phyloP scores from a whole-genome alignment of 2,329 filamentous ascomycete genomes.

The Akanthomyces muscarius region DNA sequence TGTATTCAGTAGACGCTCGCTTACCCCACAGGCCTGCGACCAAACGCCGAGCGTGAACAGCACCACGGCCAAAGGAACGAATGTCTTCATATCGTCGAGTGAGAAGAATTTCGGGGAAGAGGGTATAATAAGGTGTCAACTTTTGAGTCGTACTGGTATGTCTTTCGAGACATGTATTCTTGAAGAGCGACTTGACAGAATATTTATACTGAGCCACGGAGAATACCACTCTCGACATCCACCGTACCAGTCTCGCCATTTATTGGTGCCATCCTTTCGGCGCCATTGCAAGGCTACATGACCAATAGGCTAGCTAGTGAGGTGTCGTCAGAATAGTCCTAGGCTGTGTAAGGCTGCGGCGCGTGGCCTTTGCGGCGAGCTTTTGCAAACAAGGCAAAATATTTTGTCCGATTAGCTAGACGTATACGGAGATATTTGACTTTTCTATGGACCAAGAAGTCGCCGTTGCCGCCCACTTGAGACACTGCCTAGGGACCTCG shows the following conservation, averaged over 20 bases:
- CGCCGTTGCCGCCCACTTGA: background rate
- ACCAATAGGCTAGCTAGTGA: background rate
- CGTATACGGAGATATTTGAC: background rate
- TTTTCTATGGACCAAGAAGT: background rate
- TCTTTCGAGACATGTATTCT: too few species aligned
- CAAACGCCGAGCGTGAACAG: background rate
- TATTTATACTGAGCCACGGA: background rate
- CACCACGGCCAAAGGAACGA: background rate
- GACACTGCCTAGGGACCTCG: background rate
- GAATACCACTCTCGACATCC: background rate
- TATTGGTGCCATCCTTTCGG: background rate
- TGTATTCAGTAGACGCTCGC: background rate
- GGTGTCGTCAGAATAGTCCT: background rate
- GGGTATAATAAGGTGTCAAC: background rate
- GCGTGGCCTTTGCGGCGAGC: background rate
- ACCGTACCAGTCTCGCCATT: background rate
- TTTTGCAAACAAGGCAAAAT: background rate
- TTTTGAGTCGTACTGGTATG: too few species aligned
- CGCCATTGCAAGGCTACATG: too few species aligned
- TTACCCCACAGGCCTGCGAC: conserved; percentile 4
- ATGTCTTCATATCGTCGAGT: background rate
- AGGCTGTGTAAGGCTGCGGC: conserved; percentile 3
- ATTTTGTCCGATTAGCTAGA: background rate
- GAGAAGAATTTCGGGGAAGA: too few species aligned
- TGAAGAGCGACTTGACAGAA: too few species aligned